Evolutionary conservation across 176 grass and related monocot species (phyloP), one percentile per base, ranked within the genome.

Genomic region (Rhynchospora breviuscula): DNA sequence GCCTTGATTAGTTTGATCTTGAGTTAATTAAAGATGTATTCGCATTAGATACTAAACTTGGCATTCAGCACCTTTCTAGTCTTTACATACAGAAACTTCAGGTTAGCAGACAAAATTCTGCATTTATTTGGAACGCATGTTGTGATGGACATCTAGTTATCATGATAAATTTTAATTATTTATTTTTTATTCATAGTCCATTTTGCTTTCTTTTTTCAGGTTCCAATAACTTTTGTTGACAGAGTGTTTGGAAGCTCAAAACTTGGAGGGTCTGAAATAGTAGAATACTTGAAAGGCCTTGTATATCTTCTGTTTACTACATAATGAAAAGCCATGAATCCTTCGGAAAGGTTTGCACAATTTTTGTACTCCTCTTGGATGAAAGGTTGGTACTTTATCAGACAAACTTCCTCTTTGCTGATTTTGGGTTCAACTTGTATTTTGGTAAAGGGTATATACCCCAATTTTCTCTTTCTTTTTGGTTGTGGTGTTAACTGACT

Each of bases 201-300:
- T 47, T 71, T 70, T 69, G 13, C 13, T 78, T 78, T 3, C 10
- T 18, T 19, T 18, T 81, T 93, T 67, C 71, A 99, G 96, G 96
- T 95, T 77, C 96, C 96, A 78, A 99, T 99, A 60, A 99, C 91
- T 58, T 99, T 99, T 63, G 93, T 99, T 0, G 96, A 99, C 54
- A 93, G 96, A 80, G 89, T 99, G 21, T 99, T 93, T 46, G 96
- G 96, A 76, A 92, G 74, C 71, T 99, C 96, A 72, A 99, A 99
- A 78, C 96, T 99, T 46, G 96, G 96, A 31, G 96, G 96, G 14
- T 99, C 96, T 3, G 96, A 99, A 91, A 99, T 99, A 82, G 89
- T 95, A 76, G 91, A 86, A 90, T 99, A 99, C 85, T 82, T 95
- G 81, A 93, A 99, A 88, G 93, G 96, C 48, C 91, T 95, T 9